Evolutionary conservation across 140 eudicot species (phyloP).

Genomic region (Oenanthe javanica): DNA sequence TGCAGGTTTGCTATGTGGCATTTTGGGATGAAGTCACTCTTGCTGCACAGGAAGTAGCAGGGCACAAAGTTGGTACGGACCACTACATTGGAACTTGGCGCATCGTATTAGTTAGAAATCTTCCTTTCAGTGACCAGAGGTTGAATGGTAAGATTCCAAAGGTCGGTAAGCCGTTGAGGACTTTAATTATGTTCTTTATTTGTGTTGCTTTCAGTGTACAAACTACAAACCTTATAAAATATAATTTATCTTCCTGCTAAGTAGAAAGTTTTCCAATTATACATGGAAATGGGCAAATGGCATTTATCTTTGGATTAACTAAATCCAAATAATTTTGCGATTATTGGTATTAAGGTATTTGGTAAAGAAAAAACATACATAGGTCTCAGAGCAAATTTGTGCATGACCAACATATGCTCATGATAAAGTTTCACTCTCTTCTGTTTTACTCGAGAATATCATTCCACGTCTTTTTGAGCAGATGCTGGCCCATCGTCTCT

Average conservation of each 20-base stretch:
- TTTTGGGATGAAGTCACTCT: slow-evolving; percentile 97
- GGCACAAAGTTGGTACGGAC: slow-evolving; percentile 39
- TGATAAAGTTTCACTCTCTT: neutral
- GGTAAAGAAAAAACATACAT: neutral
- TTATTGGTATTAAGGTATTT: neutral
- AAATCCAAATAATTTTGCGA: neutral
- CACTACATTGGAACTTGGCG: slow-evolving; percentile 86
- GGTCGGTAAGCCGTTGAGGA: slow-evolving; percentile 32
- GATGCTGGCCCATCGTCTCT: slow-evolving; percentile 95
- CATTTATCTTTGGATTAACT: neutral
- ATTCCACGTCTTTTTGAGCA: slow-evolving; percentile 26
- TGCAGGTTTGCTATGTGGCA: slow-evolving; percentile 94
- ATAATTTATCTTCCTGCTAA: neutral
- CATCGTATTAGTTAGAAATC: slow-evolving; percentile 58
- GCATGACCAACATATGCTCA: neutral
- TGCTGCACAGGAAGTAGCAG: slow-evolving; percentile 62
- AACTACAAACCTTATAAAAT: neutral
- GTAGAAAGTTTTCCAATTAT: neutral
- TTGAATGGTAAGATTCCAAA: slow-evolving; percentile 94
- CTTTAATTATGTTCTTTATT: neutral
- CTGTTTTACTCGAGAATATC: neutral
- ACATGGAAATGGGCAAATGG: neutral
- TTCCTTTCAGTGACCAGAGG: slow-evolving; percentile 90
- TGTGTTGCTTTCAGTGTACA: neutral
- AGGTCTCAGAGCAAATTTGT: neutral